Conservation (phyloP, 306 rosid species). For the Fragaria iinumae region DNA sequence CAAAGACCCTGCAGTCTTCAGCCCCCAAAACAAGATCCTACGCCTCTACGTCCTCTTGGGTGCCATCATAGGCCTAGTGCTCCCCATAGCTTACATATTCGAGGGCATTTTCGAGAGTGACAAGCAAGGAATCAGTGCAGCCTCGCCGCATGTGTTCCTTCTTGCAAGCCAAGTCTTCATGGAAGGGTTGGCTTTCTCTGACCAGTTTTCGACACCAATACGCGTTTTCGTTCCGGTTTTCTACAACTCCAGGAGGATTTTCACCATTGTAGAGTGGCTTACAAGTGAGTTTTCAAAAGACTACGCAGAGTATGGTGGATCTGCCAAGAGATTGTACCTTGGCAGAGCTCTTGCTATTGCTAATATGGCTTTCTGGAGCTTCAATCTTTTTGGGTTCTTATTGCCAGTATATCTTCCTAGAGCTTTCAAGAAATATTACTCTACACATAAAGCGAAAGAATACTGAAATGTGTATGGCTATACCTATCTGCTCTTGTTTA, state of each 20-base stretch:
- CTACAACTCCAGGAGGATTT: constrained; percentile 73
- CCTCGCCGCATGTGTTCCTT: constrained; percentile 82
- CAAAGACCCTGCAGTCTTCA: constrained; percentile 41
- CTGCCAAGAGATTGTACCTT: constrained; percentile 39
- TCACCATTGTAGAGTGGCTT: constrained; percentile 70
- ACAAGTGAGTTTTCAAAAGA: constrained; percentile 59
- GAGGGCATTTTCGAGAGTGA: constrained; percentile 74
- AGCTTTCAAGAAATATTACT: constrained; percentile 69
- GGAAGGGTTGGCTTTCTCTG: constrained; percentile 70
- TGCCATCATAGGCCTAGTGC: constrained; percentile 63
- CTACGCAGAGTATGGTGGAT: constrained; percentile 42
- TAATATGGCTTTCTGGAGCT: constrained; percentile 86
- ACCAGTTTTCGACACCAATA: constrained; percentile 55
- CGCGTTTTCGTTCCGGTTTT: constrained; percentile 82
- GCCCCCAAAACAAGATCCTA: constrained; percentile 49
- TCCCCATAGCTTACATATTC: constrained; percentile 67
- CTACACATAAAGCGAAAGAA: constrained; percentile 36
- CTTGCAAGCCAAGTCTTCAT: constrained; percentile 80
- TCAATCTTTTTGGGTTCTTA: constrained; percentile 84
- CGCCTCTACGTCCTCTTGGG: constrained; percentile 46
- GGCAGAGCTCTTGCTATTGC: constrained; percentile 82
- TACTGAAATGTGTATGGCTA: neutral
- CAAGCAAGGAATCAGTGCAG: constrained; percentile 76
- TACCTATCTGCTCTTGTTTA: neutral
- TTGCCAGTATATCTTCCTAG: constrained; percentile 88